A percentile compares a stretch with the other conserved stretches of the same genome.
Evolutionary conservation across 257 asterid species (phyloP).

Genomic region (Jacaranda copaia): DNA sequence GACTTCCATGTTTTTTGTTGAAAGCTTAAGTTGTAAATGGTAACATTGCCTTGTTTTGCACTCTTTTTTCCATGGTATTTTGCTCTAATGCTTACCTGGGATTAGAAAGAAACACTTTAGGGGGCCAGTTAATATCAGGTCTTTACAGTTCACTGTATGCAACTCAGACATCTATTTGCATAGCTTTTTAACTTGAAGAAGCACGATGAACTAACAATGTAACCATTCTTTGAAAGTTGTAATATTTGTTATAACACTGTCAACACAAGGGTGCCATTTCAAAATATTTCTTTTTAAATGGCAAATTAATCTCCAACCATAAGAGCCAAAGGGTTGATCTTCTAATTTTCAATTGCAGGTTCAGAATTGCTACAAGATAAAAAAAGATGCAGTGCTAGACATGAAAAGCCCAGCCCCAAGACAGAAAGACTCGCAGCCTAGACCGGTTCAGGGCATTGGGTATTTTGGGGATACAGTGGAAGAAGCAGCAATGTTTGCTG

Average conservation of each 20-base stretch:
- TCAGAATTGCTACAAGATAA: constrained; percentile 63
- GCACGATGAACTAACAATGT: neutral
- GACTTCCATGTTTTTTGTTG: neutral
- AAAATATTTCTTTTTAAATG: neutral
- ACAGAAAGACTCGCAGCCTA: constrained; percentile 52
- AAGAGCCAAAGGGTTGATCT: too few relatives aligned
- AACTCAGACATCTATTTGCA: neutral
- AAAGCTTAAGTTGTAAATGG: neutral
- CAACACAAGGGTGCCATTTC: neutral
- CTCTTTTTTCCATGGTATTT: neutral
- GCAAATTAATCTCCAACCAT: neutral
- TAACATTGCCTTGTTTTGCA: neutral
- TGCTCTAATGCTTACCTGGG: neutral
- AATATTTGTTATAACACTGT: neutral
- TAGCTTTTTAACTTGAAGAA: neutral
- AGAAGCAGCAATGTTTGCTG: constrained; percentile 66
- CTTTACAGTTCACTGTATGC: neutral
- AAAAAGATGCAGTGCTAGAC: constrained; percentile 47
- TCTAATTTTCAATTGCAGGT: constrained; percentile 52
- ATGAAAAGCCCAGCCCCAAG: constrained; percentile 40
- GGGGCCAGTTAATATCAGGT: neutral
- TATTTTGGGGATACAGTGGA: constrained; percentile 66
- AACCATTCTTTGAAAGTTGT: neutral
- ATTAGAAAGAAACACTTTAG: neutral
- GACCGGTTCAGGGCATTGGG: constrained; percentile 52